Evolutionary conservation across 2,329 filamentous ascomycete genomes (phyloP).

Genomic region (Aureobasidium sp.): DNA sequence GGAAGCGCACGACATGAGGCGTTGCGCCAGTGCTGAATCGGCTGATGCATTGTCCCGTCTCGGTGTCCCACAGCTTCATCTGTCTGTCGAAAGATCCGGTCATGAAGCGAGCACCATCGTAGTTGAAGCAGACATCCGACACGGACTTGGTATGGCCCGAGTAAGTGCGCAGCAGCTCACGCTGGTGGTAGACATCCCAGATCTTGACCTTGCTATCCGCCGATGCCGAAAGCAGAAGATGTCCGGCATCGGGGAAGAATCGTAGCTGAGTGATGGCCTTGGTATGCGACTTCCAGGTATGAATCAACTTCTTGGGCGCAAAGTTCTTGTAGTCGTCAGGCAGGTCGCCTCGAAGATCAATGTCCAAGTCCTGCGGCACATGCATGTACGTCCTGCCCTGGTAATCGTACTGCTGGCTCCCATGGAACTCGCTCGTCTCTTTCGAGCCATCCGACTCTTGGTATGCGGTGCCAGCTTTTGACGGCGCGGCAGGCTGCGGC

Average conservation of each 20-base stretch:
- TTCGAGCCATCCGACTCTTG: conserved; percentile 38
- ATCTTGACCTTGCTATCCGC: conserved; percentile 89
- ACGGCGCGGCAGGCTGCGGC: conserved; percentile 53
- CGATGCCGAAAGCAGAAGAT: conserved; percentile 80
- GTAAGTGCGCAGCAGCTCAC: conserved; percentile 84
- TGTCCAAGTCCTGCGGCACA: conserved; percentile 79
- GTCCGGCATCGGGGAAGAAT: conserved; percentile 83
- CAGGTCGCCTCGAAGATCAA: conserved; percentile 74
- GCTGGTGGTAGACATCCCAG: conserved; percentile 88
- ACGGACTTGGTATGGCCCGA: conserved; percentile 84
- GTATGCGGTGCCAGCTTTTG: conserved; percentile 47
- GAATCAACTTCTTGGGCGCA: conserved; percentile 87
- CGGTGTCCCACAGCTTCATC: conserved; percentile 98
- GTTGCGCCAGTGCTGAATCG: conserved; percentile 93
- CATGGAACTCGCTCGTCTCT: conserved; percentile 85
- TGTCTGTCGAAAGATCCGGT: conserved; percentile 88
- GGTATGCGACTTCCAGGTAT: conserved; percentile 73
- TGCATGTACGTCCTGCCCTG: conserved; percentile 97
- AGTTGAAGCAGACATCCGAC: conserved; percentile 83
- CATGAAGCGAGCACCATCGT: conserved; percentile 74
- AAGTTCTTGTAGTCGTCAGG: conserved; percentile 74
- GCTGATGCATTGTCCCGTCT: conserved; percentile 80
- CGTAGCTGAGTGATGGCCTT: conserved; percentile 83
- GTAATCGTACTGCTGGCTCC: conserved; percentile 78
- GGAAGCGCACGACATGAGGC: conserved; percentile 90